Percentiles rank a stretch among this genome's conserved stretches.
These are phyloP conservation scores for Boehmeria nivea DNA, from an alignment of 306 rosid genomes.

Conservation along the genomic window DNA sequence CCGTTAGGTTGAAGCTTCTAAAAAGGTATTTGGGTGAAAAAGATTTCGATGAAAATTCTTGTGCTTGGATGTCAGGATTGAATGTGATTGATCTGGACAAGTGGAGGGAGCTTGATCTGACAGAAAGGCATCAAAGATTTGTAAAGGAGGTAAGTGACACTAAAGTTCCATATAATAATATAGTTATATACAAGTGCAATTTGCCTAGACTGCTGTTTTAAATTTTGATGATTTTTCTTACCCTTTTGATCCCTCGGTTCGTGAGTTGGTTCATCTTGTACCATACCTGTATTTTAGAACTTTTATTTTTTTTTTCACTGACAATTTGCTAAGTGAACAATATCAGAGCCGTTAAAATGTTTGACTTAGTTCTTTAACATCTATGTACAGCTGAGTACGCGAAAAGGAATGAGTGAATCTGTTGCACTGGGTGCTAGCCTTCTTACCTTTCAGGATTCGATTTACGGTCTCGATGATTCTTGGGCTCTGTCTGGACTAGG, in stretches of 20 bases:
- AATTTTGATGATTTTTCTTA: too few relatives aligned
- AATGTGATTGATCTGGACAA: conserved; percentile 76
- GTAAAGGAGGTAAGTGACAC: conserved; percentile 55
- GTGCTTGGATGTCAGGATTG: conserved; percentile 96
- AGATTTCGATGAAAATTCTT: conserved; percentile 39
- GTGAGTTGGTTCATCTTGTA: too few relatives aligned
- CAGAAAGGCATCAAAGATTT: conserved; percentile 54
- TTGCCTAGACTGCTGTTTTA: too few relatives aligned
- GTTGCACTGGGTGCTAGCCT: conserved; percentile 69
- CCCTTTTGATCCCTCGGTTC: too few relatives aligned
- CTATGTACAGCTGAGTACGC: conserved; percentile 34
- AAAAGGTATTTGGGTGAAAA: conserved; percentile 56
- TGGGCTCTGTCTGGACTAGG: conserved; percentile 85
- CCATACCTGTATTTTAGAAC: too few relatives aligned
- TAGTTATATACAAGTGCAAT: too few relatives aligned
- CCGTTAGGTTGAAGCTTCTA: conserved; percentile 62
- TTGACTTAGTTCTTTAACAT: conserved; percentile 23
- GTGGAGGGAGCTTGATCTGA: conserved; percentile 86
- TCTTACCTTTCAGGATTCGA: conserved; percentile 60
- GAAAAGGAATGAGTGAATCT: conserved; percentile 32
- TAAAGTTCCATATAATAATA: conserved; percentile 3
- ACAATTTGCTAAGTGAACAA: not conserved
- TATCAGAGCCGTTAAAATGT: conserved; percentile 5
- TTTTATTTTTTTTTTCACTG: too few relatives aligned
- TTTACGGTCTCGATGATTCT: conserved; percentile 51